Evolutionary conservation across 768 basidiomycete species (phyloP), one percentile per base, ranked within the genome.

Genomic region (Xerocomellus amylosporus): DNA sequence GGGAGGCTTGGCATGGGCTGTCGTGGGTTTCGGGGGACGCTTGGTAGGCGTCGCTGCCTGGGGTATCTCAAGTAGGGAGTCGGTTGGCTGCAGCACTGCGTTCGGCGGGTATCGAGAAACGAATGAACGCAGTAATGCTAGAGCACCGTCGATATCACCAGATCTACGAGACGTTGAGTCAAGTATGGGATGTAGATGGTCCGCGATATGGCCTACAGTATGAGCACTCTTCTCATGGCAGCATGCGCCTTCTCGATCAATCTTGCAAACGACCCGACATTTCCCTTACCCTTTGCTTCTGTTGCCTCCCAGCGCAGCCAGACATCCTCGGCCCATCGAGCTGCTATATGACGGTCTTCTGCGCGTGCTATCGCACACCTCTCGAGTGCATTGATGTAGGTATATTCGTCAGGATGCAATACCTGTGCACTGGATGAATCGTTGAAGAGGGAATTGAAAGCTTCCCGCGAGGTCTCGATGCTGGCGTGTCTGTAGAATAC

Each of bases 301-400:
- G 80, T 55, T 8, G 33, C 57, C 13, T 71, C 59, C 87, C 90
- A 96, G 49, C 80, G 76, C 10, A 59, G 64, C 88, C 93, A 95
- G 6, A 90, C 53, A 39, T 80, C 78, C 24, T 81, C 74, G 0
- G 82, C 85, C 64, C 86, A 87, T 33, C 62, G 62, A 28, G 77
- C 55, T 6, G 81, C 85, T 3, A 75, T 46, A 6, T 63, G 60
- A n/a, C 82, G 71, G 47, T 90, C 84, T 30, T 68, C 73, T 24
- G 66, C 61, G 3, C 61, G 68, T 14, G 75, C 73, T 12, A 61
- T 55, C 1, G 79, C 78, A 56, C 89, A 90, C 17, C 82, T 73
- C 63, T 90, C 86, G 34, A 97, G 73, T 0, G 86, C 83, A 49
- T 87, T 80, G 19, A 87, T 73, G 61, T 82, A 87, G 5, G 80